Base-by-base conservation (phyloP, 129 eudicot species). In the Artemisia annua region DNA sequence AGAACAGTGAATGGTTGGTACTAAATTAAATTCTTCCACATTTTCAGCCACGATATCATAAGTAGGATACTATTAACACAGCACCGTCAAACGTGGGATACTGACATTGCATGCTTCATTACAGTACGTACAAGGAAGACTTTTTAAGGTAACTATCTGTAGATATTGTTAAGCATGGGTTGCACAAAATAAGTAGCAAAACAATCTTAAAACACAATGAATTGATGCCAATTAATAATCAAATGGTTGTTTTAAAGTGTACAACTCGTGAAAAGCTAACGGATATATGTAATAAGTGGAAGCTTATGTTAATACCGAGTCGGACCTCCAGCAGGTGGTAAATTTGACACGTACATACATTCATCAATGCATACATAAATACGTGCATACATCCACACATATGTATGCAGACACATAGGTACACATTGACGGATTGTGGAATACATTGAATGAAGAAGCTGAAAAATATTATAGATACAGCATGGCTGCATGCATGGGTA, bases 21-120 rank as follows among this genome's bases (percentile, higher is more conserved):
- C 46, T 68, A 12, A 73, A 57, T 67, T 76, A 58, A 58, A 44
- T 70, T 61, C 56, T 63, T 77, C 76, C 76, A 62, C 70, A 62
- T 48, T 28, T 49, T 77, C 70, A 61, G 76, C 65, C 67, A 69
- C 56, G 53, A 22, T 77, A 77, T 52, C 52, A 67, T 67, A 57
- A 28, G 52, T 26, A 26, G 30, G 30, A 26, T 26, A 26, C 30
- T 26, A 26, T 26, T 26, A 26, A 26, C 30, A 26, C 30, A 28
- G 28, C 48, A 30, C 70, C 75, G 7, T 75, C 79, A 66, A 75
- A 67, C 67, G 52, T 67, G 80, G 51, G 67, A 76, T 68, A 5
- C 65, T 20, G 71, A 70, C 70, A 56, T 12, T 76, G 48, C 20
- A 69, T 30, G 18, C 57, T 62, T 51, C 65, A 11, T 28, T 78